Evolutionary conservation across 2,329 filamentous ascomycete genomes (phyloP).

Genomic region (Nothophaeocryptopus gaeumannii): DNA sequence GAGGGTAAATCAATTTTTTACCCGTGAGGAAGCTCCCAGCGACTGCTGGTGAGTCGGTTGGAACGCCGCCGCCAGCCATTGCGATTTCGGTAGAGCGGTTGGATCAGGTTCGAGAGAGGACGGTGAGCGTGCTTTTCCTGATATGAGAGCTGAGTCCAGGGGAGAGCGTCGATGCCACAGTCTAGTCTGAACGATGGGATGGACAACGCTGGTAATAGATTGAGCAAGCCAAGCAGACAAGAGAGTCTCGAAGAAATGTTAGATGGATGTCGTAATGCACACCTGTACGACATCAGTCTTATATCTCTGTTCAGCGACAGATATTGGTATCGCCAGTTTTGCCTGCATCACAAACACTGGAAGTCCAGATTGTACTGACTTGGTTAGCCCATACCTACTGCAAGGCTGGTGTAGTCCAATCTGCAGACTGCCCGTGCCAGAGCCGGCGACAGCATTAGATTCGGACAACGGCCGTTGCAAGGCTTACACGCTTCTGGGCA

Average conservation of each 20-base stretch:
- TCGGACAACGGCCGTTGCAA: too few species aligned
- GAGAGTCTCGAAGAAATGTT: too few species aligned
- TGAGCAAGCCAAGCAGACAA: conserved; percentile 10
- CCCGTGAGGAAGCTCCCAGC: conserved; percentile 44
- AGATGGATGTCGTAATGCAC: too few species aligned
- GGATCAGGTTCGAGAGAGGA: neutral
- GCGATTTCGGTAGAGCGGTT: conserved; percentile 7
- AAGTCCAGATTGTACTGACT: conserved; percentile 15
- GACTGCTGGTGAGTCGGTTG: conserved; percentile 38
- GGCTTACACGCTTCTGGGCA: too few species aligned
- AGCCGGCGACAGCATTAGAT: too few species aligned
- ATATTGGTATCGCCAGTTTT: conserved; percentile 1
- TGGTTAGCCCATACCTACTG: conserved; percentile 17
- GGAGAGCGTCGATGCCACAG: conserved; percentile 9
- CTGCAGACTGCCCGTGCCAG: too few species aligned
- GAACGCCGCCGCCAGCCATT: conserved; percentile 44
- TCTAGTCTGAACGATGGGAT: conserved; percentile 13
- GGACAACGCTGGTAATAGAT: conserved; percentile 21
- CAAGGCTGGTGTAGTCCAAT: neutral
- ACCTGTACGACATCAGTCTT: conserved; percentile 2
- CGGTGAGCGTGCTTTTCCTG: neutral
- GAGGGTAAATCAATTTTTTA: conserved; percentile 49
- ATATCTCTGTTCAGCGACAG: conserved; percentile 9
- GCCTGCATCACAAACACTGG: conserved; percentile 1
- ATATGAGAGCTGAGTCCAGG: neutral